These are phyloP conservation scores for Ulvella scutata DNA, from an alignment of 139 green algal genomes.

Conservation along the genomic window DNA sequence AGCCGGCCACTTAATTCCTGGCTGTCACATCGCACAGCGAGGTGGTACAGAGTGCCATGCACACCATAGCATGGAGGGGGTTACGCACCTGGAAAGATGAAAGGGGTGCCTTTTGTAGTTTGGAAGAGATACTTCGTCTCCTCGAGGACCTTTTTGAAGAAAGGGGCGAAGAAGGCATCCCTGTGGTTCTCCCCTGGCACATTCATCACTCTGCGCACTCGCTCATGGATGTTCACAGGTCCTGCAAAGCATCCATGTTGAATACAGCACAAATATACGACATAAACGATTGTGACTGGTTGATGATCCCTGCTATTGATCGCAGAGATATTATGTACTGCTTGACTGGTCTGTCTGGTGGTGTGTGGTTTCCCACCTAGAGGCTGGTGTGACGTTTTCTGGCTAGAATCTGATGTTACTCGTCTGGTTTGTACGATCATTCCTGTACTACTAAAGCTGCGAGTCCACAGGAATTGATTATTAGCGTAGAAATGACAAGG, in stretches of 20 bases:
- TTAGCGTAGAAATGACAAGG: background rate
- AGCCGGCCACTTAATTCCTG: no score
- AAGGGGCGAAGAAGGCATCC: conserved; percentile 79
- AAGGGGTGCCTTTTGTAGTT: conserved; percentile 68
- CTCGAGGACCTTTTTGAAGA: conserved; percentile 68
- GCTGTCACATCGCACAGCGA: no score
- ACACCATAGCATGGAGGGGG: no score
- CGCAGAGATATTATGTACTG: background rate
- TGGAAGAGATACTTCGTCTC: conserved; percentile 70
- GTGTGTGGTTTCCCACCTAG: background rate
- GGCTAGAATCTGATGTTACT: background rate
- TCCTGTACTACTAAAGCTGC: background rate
- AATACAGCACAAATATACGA: background rate
- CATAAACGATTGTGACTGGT: background rate
- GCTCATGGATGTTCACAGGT: conserved; percentile 93
- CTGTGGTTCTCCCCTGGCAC: conserved; percentile 74
- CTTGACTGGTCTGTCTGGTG: background rate
- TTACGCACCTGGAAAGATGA: conserved; percentile 76
- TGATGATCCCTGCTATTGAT: background rate
- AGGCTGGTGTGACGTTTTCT: background rate
- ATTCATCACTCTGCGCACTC: conserved; percentile 74
- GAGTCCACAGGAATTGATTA: background rate
- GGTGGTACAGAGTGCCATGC: no score
- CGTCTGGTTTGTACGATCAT: background rate
- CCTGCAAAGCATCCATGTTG: conserved; percentile 28